Percentiles rank a stretch among this genome's conserved stretches.
Conservation (phyloP, 1,139 yeast genomes). For the Yamadazyma taylorii region DNA sequence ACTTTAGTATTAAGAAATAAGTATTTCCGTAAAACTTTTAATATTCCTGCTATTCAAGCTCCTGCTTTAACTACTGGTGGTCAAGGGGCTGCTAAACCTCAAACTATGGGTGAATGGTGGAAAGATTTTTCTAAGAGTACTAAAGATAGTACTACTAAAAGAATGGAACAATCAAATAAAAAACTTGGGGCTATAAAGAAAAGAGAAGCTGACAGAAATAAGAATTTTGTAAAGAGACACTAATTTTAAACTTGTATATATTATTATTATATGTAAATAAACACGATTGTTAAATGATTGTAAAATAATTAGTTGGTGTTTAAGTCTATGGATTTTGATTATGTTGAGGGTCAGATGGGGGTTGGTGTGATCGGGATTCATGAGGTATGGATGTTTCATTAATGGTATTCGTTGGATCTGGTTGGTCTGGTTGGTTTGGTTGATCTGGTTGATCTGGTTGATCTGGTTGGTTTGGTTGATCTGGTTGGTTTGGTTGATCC, state of each 20-base stretch:
- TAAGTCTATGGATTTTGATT: too few species aligned
- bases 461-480: too few species aligned
- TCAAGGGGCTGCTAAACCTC: constrained; percentile 28
- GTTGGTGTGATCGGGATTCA: too few species aligned
- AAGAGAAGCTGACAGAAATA: constrained; percentile 33
- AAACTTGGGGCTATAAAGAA: constrained; percentile 40
- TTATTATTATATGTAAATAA: constrained; percentile 3
- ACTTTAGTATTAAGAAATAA: constrained; percentile 61
- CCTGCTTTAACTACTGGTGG: constrained; percentile 35
- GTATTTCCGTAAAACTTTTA: constrained; percentile 54
- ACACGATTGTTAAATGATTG: too few species aligned
- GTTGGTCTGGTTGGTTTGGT: too few species aligned
- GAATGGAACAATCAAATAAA: constrained; percentile 36
- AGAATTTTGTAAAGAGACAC: constrained; percentile 45
- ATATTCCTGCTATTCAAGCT: constrained; percentile 66
- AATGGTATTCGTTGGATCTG: too few species aligned
- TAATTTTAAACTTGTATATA: constrained; percentile 15
- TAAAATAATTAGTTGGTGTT: too few species aligned
- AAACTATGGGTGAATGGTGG: constrained; percentile 41
- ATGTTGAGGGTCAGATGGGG: too few species aligned
- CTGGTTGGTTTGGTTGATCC: too few species aligned
- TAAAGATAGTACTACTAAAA: constrained; percentile 33
- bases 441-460: too few species aligned
- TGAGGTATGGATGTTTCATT: too few species aligned
- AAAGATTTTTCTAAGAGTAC: constrained; percentile 34